These are phyloP conservation scores for Stemphylium vesicarium DNA, from an alignment of 2,329 filamentous ascomycete genomes.

Conservation along the genomic window DNA sequence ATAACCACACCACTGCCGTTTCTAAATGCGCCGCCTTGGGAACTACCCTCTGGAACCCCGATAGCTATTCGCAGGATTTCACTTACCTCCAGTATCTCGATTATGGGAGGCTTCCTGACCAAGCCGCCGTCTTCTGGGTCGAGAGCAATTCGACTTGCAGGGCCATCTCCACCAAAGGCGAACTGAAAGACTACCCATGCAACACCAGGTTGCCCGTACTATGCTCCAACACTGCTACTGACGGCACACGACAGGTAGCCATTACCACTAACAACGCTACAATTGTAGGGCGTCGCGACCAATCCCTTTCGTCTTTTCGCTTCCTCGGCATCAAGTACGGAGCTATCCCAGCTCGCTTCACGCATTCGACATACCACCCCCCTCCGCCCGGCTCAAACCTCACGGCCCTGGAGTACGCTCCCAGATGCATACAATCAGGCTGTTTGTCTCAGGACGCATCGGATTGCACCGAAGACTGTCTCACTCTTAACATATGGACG, in stretches of 20 bases:
- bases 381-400: slow-evolving; percentile 38
- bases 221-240: slow-evolving; percentile 28
- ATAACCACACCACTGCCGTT: slow-evolving; percentile 12
- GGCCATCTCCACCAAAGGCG: slow-evolving; percentile 30
- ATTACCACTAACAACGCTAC: slow-evolving; percentile 29
- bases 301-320: slow-evolving; percentile 53
- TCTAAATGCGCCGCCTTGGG: slow-evolving; percentile 29
- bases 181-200: slow-evolving; percentile 23
- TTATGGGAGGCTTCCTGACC: slow-evolving; percentile 16
- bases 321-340: slow-evolving; percentile 60
- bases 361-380: slow-evolving; percentile 52
- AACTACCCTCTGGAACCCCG: slow-evolving; percentile 28
- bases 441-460: slow-evolving; percentile 20
- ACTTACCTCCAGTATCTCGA: slow-evolving; percentile 19
- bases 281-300: slow-evolving; percentile 52
- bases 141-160: slow-evolving; percentile 13
- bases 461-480: slow-evolving; percentile 53
- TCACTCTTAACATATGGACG: slow-evolving; percentile 50
- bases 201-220: slow-evolving; percentile 27
- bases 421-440: slow-evolving; percentile 51
- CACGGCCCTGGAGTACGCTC: slow-evolving; percentile 43
- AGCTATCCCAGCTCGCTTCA: slow-evolving; percentile 53
- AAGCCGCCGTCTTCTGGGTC: background rate
- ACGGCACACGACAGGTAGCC: slow-evolving; percentile 1
- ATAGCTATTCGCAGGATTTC: slow-evolving; percentile 13